Evolutionary conservation across 2,329 filamentous ascomycete species (phyloP).

Genomic region (Colletotrichum musicola): DNA sequence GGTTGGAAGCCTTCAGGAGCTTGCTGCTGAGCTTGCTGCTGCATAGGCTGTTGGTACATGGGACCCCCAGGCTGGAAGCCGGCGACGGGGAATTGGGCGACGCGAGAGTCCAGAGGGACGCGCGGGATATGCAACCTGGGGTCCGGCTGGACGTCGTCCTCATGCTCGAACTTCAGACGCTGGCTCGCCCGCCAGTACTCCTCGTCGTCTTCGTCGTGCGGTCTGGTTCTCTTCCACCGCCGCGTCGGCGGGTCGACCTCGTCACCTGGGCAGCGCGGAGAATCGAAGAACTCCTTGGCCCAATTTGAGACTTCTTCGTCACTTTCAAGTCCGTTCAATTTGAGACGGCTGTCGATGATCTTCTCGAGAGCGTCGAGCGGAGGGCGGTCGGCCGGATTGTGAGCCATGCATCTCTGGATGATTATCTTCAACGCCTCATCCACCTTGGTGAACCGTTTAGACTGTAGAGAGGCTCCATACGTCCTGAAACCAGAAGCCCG

Average conservation of each 20-base stretch:
- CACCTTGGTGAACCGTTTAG: conserved; percentile 24
- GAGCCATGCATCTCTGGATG: conserved; percentile 44
- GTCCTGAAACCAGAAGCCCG: conserved; percentile 5
- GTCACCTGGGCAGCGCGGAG: conserved; percentile 6
- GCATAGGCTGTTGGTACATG: neutral
- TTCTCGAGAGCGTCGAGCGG: conserved; percentile 41
- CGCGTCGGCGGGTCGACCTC: neutral
- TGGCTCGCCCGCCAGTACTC: neutral
- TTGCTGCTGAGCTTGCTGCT: too few relatives aligned
- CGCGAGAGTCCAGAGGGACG: neutral
- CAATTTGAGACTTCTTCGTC: conserved; percentile 37
- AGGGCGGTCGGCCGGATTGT: conserved; percentile 45
- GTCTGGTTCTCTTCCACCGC: neutral
- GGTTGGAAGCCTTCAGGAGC: too few relatives aligned
- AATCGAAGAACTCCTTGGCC: conserved; percentile 27
- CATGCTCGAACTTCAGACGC: neutral
- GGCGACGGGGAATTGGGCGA: neutral
- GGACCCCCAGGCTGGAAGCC: neutral
- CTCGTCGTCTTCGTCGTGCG: neutral
- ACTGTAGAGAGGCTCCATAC: conserved; percentile 31
- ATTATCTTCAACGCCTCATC: conserved; percentile 43
- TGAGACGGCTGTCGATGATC: conserved; percentile 41
- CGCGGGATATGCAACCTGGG: neutral
- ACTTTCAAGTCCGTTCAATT: conserved; percentile 21
- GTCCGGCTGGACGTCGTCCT: neutral